Evolutionary conservation across 805 yeast genomes (phyloP).

Genomic region (Metschnikowia amazonensis): DNA sequence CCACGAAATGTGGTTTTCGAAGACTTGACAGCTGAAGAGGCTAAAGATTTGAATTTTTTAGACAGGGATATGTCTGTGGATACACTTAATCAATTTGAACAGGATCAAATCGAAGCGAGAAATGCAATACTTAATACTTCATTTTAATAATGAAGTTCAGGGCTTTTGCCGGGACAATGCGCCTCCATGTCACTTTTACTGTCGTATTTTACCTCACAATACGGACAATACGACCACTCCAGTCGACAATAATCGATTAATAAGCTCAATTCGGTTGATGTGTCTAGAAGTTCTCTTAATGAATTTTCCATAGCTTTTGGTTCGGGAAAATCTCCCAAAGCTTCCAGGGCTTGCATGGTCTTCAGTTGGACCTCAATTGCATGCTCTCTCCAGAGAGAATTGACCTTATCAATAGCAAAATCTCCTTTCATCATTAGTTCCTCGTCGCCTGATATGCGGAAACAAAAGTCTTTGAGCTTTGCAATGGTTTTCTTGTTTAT

Average conservation of each 20-base stretch:
- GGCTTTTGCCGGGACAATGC: conserved; percentile 16
- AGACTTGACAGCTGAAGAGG: conserved; percentile 11
- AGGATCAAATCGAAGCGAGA: neutral
- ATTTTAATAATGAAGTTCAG: conserved; percentile 4
- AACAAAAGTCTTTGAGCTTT: conserved; percentile 40
- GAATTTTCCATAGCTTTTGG: too few relatives aligned
- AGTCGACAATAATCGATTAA: conserved; percentile 10
- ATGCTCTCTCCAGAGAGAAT: conserved; percentile 41
- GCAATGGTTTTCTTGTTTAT: conserved; percentile 11
- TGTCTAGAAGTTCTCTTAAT: neutral
- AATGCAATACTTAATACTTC: conserved; percentile 2
- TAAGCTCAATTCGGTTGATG: neutral
- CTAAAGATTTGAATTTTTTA: conserved; percentile 11
- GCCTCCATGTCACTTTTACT: conserved; percentile 8
- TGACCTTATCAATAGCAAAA: conserved; percentile 24
- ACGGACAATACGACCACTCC: conserved; percentile 14
- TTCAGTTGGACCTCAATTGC: conserved; percentile 6
- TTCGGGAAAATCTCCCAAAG: too few relatives aligned
- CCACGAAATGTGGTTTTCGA: conserved; percentile 21
- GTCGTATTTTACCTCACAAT: conserved; percentile 13
- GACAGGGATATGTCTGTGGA: conserved; percentile 19
- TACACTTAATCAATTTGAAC: conserved; percentile 18
- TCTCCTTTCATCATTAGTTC: conserved; percentile 23
- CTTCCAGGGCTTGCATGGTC: neutral
- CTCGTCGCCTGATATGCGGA: conserved; percentile 39